Base-by-base conservation (phyloP, 2,329 filamentous ascomycete genomes). In the Diplodia sapinea region DNA sequence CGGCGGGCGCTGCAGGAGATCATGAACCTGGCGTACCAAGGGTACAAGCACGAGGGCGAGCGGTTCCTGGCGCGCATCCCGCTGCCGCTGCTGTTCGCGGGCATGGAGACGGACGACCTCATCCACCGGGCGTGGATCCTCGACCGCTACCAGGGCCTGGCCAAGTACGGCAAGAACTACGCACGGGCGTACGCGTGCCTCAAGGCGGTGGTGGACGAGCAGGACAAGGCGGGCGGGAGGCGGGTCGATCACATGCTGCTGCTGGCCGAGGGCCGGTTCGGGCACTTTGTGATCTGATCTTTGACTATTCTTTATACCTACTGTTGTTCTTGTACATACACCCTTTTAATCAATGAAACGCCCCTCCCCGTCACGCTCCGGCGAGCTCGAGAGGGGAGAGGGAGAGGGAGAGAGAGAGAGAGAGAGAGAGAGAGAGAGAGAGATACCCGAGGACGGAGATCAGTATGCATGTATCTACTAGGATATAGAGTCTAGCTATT, bases 71-170 rank as follows among this genome's bases (percentile, higher is more conserved):
- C 74, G 6, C 72, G 76, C 43, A 71, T 79, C 17, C 75, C 77
- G 0, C 79, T 77, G 74, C 75, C 77, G 5, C 69, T 80, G 6
- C 78, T 79, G 65, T 72, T 77, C n/a, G 78, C 74, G 4, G 77
- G 74, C 7, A 69, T 80, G 7, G 76, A 79, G 68, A 79, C 77
- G 5, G 72, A 77, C 12, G 73, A 77, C 29, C 68, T 72, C 3
- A 67, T 76, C 4, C 74, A 79, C 31, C 76, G 74, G 5, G 73
- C 76, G 9, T 80, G 78, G 74, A 73, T 78, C 17, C 62, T 79
- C 13, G 72, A 73, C 9, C 72, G 76, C 1, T 78, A 78, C 26
- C 70, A 74, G 9, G 68, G 65, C 11, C 74, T 79, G 38, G 72
- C 72, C 36, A 70, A 70, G 6, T 78, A 75, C 43, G 76, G 77